These are phyloP conservation scores for Perilla frutescens DNA, from an alignment of 257 asterid species.

Conservation along the genomic window DNA sequence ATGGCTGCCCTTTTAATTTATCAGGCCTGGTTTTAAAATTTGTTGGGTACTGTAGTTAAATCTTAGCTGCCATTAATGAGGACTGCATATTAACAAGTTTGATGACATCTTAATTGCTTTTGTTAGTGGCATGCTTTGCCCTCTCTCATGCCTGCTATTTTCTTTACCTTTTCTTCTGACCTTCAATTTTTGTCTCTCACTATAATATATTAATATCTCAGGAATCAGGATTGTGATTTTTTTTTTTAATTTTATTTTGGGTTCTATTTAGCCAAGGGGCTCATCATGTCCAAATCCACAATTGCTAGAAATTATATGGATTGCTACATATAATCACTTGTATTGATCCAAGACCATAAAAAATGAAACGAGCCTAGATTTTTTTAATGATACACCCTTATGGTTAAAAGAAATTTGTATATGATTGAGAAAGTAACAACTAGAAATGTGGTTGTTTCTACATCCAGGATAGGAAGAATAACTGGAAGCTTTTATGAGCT, in stretches of 20 bases:
- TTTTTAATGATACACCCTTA: not conserved
- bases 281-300: too few species aligned
- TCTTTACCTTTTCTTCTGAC: not conserved
- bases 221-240: too few species aligned
- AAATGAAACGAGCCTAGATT: not conserved
- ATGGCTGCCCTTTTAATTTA: not conserved
- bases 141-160: conserved; percentile 21
- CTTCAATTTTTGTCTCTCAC: not conserved
- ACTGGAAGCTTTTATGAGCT: conserved; percentile 20
- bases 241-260: too few species aligned
- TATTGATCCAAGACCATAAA: not conserved
- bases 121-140: conserved; percentile 15
- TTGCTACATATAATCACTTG: not conserved
- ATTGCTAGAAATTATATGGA: too few species aligned
- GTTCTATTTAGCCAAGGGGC: too few species aligned
- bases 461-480: conserved; percentile 22
- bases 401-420: not conserved
- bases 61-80: conserved; percentile 2
- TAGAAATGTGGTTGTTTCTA: not conserved
- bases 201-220: too few species aligned
- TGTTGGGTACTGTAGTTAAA: not conserved
- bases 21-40: conserved; percentile 6
- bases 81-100: not conserved
- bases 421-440: not conserved
- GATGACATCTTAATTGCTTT: not conserved